Percentiles rank a stretch among this genome's conserved stretches.
phyloP scores from a whole-genome alignment of 2,329 filamentous ascomycete genomes.

The Zasmidium citrigriseum region DNA sequence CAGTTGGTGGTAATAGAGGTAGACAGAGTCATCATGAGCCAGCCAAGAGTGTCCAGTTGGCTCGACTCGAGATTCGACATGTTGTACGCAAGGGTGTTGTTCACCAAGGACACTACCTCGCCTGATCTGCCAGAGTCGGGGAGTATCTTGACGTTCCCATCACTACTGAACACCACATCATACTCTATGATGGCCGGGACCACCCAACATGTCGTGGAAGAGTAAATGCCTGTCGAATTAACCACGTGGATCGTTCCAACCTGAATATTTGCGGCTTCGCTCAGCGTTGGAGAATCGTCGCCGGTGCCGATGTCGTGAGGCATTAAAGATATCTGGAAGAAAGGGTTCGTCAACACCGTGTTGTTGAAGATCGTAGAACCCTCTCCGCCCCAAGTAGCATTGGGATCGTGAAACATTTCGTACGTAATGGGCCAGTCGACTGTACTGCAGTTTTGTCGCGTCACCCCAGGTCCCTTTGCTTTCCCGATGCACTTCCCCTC shows the following conservation, averaged over 20 bases:
- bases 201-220: conserved; percentile 10
- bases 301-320: not conserved
- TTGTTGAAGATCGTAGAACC: not conserved
- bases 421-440: not conserved
- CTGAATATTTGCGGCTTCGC: not conserved
- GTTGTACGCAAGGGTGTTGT: conserved; percentile 13
- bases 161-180: conserved; percentile 8
- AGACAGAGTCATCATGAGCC: not conserved
- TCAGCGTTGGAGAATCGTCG: not conserved
- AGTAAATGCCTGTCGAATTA: conserved; percentile 8
- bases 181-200: conserved; percentile 18
- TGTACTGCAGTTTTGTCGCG: not conserved
- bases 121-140: not conserved
- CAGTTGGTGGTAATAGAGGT: conserved; percentile 3
- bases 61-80: not conserved
- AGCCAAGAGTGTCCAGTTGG: conserved; percentile 1
- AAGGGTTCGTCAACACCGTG: not conserved
- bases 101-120: conserved; percentile 9
- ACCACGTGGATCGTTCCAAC: not conserved
- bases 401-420: not conserved
- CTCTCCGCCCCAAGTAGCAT: not conserved
- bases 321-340: not conserved
- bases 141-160: conserved; percentile 3
- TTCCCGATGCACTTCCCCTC: not conserved
- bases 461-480: not conserved